Evolutionary conservation across 1,284 basidiomycete species (phyloP), one percentile per base, ranked within the genome.

Genomic region (Fomitopsis pinicola): DNA sequence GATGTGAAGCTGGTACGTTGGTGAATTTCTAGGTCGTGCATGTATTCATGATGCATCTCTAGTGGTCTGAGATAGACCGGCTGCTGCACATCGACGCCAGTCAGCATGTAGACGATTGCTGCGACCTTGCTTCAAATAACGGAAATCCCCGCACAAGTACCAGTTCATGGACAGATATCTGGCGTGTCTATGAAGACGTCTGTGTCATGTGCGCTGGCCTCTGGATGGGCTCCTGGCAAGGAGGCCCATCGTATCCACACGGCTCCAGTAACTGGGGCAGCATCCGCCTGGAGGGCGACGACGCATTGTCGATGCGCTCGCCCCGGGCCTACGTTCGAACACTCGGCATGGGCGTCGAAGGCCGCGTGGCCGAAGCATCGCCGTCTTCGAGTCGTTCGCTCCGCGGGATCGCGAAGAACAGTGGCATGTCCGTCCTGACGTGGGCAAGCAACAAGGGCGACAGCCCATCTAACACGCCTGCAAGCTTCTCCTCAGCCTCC

Each of bases 141-240:
- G 59, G 60, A 45, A 57, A 62, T 9, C 72, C 55, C 17, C 61
- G 57, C 36, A 36, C 66, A 17, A 80, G 77, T 56, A 61, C 76
- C 0, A 69, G 80, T 35, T 78, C 81, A 0, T 90, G 87, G 87
- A 79, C 83, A n/a, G 89, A 91, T 63, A 82, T 82, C 9, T 91
- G 89, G 89, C 81, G 83, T 30, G 78, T 92, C 15, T 93, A 92
- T 68, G 91, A 93, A 73, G 91, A 92, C 63, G 87, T 89, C 12
- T 92, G 91, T 64, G 77, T 92, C 46, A 78, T 91, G 55, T 92
- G 90, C 68, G 90, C 89, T 0, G 84, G 88, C 1, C 78, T 91
- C 15, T 91, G 88, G 88, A 82, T 88, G 69, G 87, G 87, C 30
- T 77, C 81, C 17, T 88, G 84, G 88, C 79, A 81, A 54, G 77